phyloP scores from a whole-genome alignment of 495 filamentous ascomycete species.

The Lindgomyces ingoldianus region DNA sequence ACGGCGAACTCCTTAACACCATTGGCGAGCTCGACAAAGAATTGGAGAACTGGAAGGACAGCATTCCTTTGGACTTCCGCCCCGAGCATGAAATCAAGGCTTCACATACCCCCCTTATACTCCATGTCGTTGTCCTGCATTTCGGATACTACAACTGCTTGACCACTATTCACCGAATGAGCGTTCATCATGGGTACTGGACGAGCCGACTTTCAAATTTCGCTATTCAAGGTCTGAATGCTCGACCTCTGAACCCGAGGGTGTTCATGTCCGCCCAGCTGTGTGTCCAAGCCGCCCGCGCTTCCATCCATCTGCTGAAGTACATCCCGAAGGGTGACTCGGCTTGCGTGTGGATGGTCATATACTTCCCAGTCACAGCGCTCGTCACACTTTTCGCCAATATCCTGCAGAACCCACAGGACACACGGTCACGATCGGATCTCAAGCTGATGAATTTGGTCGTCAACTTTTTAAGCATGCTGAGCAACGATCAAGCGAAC shows the following conservation, averaged over 20 bases:
- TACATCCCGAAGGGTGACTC: conserved; percentile 96
- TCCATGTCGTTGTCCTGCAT: conserved; percentile 90
- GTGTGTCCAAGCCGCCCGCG: conserved; percentile 87
- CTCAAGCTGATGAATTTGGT: conserved; percentile 89
- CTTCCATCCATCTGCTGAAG: conserved; percentile 89
- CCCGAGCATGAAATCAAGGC: conserved; percentile 94
- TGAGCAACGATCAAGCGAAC: conserved; percentile 74
- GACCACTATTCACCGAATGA: conserved; percentile 98
- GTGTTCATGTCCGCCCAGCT: conserved; percentile 93
- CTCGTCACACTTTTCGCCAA: conserved; percentile 96
- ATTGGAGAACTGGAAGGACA: conserved; percentile 94
- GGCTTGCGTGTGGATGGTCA: conserved; percentile 92
- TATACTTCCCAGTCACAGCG: conserved; percentile 96
- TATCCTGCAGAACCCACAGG: conserved; percentile 92
- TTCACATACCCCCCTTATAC: conserved; percentile 81
- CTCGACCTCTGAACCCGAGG: conserved; percentile 83
- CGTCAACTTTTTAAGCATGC: conserved; percentile 80
- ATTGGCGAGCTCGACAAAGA: conserved; percentile 94
- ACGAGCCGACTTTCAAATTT: conserved; percentile 92
- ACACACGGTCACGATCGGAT: conserved; percentile 83
- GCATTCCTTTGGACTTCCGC: conserved; percentile 87
- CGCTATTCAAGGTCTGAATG: conserved; percentile 89
- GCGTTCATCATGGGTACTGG: conserved; percentile 97
- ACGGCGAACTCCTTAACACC: conserved; percentile 90
- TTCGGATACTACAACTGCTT: conserved; percentile 98